Evolutionary conservation across 1,284 basidiomycete genomes (phyloP).

Genomic region (Naganishia sp.): DNA sequence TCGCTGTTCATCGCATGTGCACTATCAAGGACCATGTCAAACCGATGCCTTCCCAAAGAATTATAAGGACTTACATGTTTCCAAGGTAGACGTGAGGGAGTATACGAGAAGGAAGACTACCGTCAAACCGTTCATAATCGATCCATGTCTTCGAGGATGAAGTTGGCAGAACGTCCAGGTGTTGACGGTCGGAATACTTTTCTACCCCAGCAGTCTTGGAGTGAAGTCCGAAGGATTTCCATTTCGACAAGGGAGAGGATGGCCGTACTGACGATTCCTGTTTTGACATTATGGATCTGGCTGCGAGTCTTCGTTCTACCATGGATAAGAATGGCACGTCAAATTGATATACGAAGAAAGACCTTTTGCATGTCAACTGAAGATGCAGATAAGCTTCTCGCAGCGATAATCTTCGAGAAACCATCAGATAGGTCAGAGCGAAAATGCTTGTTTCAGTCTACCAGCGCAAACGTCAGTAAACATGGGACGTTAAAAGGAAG

Average conservation of each 20-base stretch:
- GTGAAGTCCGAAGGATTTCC: slow-evolving; percentile 31
- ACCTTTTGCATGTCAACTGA: slow-evolving; percentile 61
- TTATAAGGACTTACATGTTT: slow-evolving; percentile 68
- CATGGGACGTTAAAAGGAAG: not conserved
- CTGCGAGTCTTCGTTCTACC: slow-evolving; percentile 34
- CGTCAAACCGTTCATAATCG: slow-evolving; percentile 86
- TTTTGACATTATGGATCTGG: slow-evolving; percentile 16
- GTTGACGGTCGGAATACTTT: not conserved
- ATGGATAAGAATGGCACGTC: slow-evolving; percentile 70
- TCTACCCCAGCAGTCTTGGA: slow-evolving; percentile 2
- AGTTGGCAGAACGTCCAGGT: not conserved
- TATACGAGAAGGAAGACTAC: slow-evolving; percentile 91
- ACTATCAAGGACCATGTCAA: slow-evolving; percentile 53
- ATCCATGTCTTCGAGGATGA: slow-evolving; percentile 64
- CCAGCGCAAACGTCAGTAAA: slow-evolving; percentile 28
- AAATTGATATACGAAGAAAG: slow-evolving; percentile 88
- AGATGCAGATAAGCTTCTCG: slow-evolving; percentile 81
- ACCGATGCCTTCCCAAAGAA: slow-evolving; percentile 25
- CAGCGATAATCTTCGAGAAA: slow-evolving; percentile 64
- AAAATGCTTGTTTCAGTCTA: slow-evolving; percentile 85
- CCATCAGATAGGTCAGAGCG: slow-evolving; percentile 86
- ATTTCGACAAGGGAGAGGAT: slow-evolving; percentile 30
- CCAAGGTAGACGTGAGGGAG: slow-evolving; percentile 93
- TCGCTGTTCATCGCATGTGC: slow-evolving; percentile 92
- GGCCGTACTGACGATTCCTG: slow-evolving; percentile 4